These are phyloP conservation scores for Pyrenula massariospora DNA, from an alignment of 495 filamentous ascomycete species.

Conservation along the genomic window DNA sequence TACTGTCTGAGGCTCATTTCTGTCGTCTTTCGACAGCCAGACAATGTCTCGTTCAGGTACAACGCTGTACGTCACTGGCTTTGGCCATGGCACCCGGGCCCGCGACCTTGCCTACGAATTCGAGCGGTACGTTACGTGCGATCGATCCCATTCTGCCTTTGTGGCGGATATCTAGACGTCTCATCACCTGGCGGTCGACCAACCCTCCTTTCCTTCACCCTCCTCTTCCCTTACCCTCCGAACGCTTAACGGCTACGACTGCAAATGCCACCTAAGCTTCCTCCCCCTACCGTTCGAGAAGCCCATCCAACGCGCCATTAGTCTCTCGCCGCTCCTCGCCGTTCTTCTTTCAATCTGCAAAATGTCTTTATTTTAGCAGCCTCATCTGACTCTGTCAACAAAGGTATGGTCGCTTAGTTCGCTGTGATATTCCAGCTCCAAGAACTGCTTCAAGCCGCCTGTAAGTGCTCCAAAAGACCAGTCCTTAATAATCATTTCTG, in stretches of 20 bases:
- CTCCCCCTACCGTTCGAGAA: slow-evolving; percentile 1
- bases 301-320: slow-evolving; percentile 1
- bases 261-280: background rate
- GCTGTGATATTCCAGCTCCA: slow-evolving; percentile 96
- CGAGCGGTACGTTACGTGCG: slow-evolving; percentile 80
- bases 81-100: slow-evolving; percentile 97
- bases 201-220: slow-evolving; percentile 10
- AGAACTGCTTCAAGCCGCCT: slow-evolving; percentile 84
- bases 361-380: slow-evolving; percentile 1
- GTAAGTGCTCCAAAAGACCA: slow-evolving; percentile 45
- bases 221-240: slow-evolving; percentile 5
- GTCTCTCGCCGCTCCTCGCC: slow-evolving; percentile 3
- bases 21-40: background rate
- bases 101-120: slow-evolving; percentile 99
- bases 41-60: slow-evolving; percentile 86
- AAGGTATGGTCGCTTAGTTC: slow-evolving; percentile 96
- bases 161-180: slow-evolving; percentile 37
- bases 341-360: slow-evolving; percentile 2
- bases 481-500: slow-evolving; percentile 1
- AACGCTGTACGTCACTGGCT: slow-evolving; percentile 94
- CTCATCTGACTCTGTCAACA: slow-evolving; percentile 12
- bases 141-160: slow-evolving; percentile 25
- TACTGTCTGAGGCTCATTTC: too few species aligned
- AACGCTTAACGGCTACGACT: background rate
- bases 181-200: slow-evolving; percentile 1